These are phyloP conservation scores for Aspergillus campestris DNA, from an alignment of 495 filamentous ascomycete species.

Conservation along the genomic window DNA sequence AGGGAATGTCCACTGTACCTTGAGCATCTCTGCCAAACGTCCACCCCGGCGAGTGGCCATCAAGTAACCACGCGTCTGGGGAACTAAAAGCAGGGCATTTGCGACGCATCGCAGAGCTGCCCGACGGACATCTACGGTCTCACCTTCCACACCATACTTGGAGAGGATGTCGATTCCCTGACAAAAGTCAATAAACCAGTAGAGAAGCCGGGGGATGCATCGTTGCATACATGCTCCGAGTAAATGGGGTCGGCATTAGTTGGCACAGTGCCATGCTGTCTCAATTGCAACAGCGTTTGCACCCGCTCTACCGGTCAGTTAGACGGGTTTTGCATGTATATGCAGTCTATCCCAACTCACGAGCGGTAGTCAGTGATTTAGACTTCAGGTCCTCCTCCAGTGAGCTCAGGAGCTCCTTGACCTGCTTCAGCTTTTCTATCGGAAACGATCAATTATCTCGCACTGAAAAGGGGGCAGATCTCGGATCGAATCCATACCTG, in stretches of 20 bases:
- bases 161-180: constrained; percentile 70
- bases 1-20: constrained; percentile 28
- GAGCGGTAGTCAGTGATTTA: constrained; percentile 41
- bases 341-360: constrained; percentile 36
- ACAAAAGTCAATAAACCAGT: constrained; percentile 11
- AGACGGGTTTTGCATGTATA: background rate
- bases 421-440: constrained; percentile 56
- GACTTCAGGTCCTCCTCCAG: constrained; percentile 51
- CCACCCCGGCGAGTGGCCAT: constrained; percentile 68
- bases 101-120: constrained; percentile 81
- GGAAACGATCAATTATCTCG: constrained; percentile 14
- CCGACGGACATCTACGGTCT: constrained; percentile 53
- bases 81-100: constrained; percentile 71
- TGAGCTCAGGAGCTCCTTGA: constrained; percentile 48
- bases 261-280: constrained; percentile 67
- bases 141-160: constrained; percentile 58
- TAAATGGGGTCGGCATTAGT: constrained; percentile 72
- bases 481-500: constrained; percentile 23
- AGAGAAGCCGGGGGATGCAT: background rate
- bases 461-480: background rate
- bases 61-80: constrained; percentile 66
- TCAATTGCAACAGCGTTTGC: constrained; percentile 61
- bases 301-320: constrained; percentile 45
- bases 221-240: constrained; percentile 53
- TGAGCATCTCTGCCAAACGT: constrained; percentile 62